Evolutionary conservation across 1,139 yeast genomes (phyloP), one percentile per base, ranked within the genome.

Genomic region (Taphrina sp.): DNA sequence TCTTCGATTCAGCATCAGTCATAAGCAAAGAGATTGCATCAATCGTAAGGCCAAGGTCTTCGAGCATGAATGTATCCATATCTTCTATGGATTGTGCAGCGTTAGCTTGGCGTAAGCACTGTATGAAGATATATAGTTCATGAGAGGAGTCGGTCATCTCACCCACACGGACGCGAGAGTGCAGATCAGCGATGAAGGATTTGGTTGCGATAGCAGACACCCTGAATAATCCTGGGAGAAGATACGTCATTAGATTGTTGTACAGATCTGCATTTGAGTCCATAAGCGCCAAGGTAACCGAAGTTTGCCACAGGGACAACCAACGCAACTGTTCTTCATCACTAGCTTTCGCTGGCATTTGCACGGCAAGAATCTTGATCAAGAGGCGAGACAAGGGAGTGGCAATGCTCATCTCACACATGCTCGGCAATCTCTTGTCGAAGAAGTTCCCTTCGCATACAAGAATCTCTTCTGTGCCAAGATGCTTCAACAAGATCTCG

Each of bases 371-470:
- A 19, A 47, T 42, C 23, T 47, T 45, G 16, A 42, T 14, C 12
- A 54, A 23, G 12, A 54, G 43, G 8, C 54, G 26, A 5, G 51
- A 46, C 7, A 54, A 47, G 3, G 58, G 37, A 2, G 58, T 49
- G 1, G 54, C 52, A 5, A 47, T 43, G 12, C 39, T 38, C 24
- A 31, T 34, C 10, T 54, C 54, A 7, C 35, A 23, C 53, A 54
- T 49, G 24, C 28, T 23, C n/a, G 20, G 43, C 19, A 54, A 24
- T 17, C 58, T 22, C 3, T 35, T 20, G n/a, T 29, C 22, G 19
- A 54, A 37, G 33, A 54, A 54, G 22, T 31, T 24, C 1, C 47
- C 54, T n/a, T 47, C 41, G 23, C 34, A 37, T 10, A 17, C 7
- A 2, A 39, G 33, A 22, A 54, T 54, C 20, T 29, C 28, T 4